Conservation (phyloP, 2,329 filamentous ascomycete species). For the Whalleya microplaca region DNA sequence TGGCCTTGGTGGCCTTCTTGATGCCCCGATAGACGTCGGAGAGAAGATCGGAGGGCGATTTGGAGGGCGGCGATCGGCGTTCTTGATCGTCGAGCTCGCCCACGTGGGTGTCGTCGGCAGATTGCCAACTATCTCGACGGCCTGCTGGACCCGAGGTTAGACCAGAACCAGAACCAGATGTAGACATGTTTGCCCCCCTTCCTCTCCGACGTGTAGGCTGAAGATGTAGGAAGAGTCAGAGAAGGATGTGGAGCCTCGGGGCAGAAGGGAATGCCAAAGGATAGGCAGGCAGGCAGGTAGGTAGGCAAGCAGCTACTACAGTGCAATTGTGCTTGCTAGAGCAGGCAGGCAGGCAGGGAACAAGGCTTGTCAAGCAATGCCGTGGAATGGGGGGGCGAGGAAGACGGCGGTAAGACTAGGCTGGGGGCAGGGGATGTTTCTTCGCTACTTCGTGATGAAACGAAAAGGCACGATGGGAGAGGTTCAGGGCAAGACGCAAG, state of each 20-base stretch:
- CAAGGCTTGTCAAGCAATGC: slow-evolving; percentile 6
- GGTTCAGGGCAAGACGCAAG: slow-evolving; percentile 8
- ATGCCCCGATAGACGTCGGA: slow-evolving; percentile 57
- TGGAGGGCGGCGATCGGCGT: slow-evolving; percentile 37
- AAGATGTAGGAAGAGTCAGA: neutral
- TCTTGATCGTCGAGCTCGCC: slow-evolving; percentile 42
- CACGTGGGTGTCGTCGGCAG: slow-evolving; percentile 49
- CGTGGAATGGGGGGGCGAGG: neutral
- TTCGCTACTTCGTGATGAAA: slow-evolving; percentile 14
- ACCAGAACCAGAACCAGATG: slow-evolving; percentile 33
- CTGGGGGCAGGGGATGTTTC: slow-evolving; percentile 6
- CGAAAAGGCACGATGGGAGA: slow-evolving; percentile 14
- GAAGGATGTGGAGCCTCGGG: slow-evolving; percentile 14
- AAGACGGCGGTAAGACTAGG: slow-evolving; percentile 8
- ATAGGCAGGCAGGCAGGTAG: slow-evolving; percentile 1
- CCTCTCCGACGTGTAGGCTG: slow-evolving; percentile 14
- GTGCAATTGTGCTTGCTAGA: slow-evolving; percentile 22
- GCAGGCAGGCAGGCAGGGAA: slow-evolving; percentile 7
- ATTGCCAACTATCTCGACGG: slow-evolving; percentile 32
- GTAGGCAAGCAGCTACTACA: slow-evolving; percentile 5
- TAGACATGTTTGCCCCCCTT: slow-evolving; percentile 31
- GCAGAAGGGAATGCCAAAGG: slow-evolving; percentile 3
- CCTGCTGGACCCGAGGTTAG: slow-evolving; percentile 35
- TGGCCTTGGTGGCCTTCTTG: slow-evolving; percentile 52
- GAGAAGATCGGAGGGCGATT: slow-evolving; percentile 51